Conservation (phyloP, 805 yeast genomes). For the Candida takata region DNA sequence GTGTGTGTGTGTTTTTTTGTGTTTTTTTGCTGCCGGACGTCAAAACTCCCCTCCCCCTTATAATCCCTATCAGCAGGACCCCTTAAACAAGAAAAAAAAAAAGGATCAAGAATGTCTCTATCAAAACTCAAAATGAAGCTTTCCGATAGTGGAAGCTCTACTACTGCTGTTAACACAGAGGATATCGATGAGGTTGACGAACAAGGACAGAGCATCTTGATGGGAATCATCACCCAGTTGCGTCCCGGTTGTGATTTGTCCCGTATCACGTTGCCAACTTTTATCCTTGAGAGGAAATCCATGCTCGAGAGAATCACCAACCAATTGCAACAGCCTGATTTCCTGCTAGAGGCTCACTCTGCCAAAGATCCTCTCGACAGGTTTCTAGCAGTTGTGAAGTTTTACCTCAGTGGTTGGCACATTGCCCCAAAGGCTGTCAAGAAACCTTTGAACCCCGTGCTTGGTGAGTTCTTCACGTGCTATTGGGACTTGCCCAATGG, state of each 20-base stretch:
- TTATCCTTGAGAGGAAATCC: conserved; percentile 88
- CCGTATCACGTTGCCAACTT: conserved; percentile 90
- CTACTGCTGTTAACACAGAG: conserved; percentile 32
- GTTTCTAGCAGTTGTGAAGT: conserved; percentile 66
- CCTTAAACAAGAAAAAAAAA: too few species aligned
- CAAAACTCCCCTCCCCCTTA: too few species aligned
- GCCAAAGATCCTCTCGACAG: conserved; percentile 55
- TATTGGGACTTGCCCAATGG: conserved; percentile 84
- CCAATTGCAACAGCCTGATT: conserved; percentile 71
- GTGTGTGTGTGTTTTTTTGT: too few species aligned
- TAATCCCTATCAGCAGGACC: too few species aligned
- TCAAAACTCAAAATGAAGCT: too few species aligned
- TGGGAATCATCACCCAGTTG: conserved; percentile 84
- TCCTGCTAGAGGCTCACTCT: conserved; percentile 62
- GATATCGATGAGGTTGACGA: conserved; percentile 91
- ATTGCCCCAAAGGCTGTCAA: conserved; percentile 98
- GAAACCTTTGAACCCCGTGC: conserved; percentile 90
- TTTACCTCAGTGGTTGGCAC: conserved; percentile 97
- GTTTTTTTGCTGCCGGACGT: too few species aligned
- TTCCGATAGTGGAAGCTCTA: too few species aligned
- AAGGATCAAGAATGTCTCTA: too few species aligned
- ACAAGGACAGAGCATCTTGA: conserved; percentile 78
- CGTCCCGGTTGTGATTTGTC: conserved; percentile 90
- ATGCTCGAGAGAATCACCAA: conserved; percentile 95
- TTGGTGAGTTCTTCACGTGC: conserved; percentile 86